A percentile compares a stretch with the other conserved stretches of the same genome.
phyloP scores from a whole-genome alignment of 164 flowering plant genomes.

The Aristolochia fimbriata region DNA sequence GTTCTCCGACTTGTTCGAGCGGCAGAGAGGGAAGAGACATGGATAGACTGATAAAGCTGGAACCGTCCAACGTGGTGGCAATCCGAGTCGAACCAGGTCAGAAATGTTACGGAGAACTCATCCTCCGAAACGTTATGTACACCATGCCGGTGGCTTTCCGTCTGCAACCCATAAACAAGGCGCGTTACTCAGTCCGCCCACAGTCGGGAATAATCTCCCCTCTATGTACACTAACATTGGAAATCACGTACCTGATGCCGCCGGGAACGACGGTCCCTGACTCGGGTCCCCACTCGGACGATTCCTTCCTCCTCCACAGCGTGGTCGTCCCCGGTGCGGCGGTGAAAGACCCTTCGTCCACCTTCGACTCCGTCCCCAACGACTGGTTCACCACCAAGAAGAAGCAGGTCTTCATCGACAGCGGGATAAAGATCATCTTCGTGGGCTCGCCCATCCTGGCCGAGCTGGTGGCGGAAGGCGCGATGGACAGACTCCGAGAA shows the following conservation, averaged over 20 bases:
- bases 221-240: constrained; percentile 36
- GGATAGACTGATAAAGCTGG: constrained; percentile 63
- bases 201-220: constrained; percentile 64
- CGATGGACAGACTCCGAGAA: constrained; percentile 58
- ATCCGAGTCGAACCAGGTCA: constrained; percentile 50
- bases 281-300: constrained; percentile 38
- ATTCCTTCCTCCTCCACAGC: constrained; percentile 55
- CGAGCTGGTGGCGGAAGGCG: constrained; percentile 34
- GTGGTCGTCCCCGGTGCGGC: constrained; percentile 73
- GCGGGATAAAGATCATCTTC: constrained; percentile 52
- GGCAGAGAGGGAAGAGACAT: constrained; percentile 11
- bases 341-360: constrained; percentile 34
- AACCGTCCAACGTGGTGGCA: constrained; percentile 55
- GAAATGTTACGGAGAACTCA: constrained; percentile 45
- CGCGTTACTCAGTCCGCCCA: constrained; percentile 42
- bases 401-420: constrained; percentile 65
- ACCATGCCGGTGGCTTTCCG: constrained; percentile 85
- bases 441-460: constrained; percentile 49
- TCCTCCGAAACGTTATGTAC: constrained; percentile 67
- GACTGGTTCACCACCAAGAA: constrained; percentile 71
- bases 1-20: not conserved
- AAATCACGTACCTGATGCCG: constrained; percentile 37
- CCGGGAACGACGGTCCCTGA: constrained; percentile 35
- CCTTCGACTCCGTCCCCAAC: constrained; percentile 35
- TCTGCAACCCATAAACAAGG: constrained; percentile 43